phyloP scores from a whole-genome alignment of 73 alveolate genomes.

The Breviolum minutum region DNA sequence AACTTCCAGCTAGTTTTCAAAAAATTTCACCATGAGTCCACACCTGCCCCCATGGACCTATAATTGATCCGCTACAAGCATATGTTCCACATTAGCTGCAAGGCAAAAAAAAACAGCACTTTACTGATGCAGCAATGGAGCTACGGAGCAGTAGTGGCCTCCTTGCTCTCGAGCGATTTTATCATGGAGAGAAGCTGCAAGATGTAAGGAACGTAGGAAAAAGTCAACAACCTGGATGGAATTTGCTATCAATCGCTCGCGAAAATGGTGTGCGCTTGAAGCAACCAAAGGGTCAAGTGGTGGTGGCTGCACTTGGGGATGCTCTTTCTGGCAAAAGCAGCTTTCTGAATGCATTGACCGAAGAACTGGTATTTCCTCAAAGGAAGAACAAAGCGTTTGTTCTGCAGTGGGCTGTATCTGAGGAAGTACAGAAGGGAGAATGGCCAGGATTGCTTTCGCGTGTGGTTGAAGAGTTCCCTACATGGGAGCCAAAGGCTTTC shows the following conservation, averaged over 20 bases:
- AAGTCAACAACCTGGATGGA: not conserved
- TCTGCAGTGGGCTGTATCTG: conserved; percentile 49
- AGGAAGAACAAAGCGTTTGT: not conserved
- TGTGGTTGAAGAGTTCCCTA: not conserved
- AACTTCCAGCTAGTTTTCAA: too few relatives aligned
- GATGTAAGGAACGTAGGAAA: not conserved
- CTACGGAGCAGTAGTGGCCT: not conserved
- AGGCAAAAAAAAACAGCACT: not conserved
- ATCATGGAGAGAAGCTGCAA: not conserved
- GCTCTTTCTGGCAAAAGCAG: conserved; percentile 41
- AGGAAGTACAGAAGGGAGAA: conserved; percentile 6
- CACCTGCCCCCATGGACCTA: too few relatives aligned
- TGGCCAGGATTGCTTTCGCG: conserved; percentile 47
- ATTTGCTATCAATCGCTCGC: conserved; percentile 14
- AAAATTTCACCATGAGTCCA: too few relatives aligned
- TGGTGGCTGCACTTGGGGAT: conserved; percentile 42
- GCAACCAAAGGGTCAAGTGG: conserved; percentile 43
- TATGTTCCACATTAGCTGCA: not conserved
- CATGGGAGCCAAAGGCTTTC: conserved; percentile 31
- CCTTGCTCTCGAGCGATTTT: conserved; percentile 3
- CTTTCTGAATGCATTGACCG: conserved; percentile 29
- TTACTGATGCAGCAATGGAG: conserved; percentile 30
- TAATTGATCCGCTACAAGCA: too few relatives aligned
- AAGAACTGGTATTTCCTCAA: conserved; percentile 10
- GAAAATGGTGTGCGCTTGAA: conserved; percentile 17